Evolutionary conservation across 768 basidiomycete genomes (phyloP).

Genomic region (Russula dissimulans): DNA sequence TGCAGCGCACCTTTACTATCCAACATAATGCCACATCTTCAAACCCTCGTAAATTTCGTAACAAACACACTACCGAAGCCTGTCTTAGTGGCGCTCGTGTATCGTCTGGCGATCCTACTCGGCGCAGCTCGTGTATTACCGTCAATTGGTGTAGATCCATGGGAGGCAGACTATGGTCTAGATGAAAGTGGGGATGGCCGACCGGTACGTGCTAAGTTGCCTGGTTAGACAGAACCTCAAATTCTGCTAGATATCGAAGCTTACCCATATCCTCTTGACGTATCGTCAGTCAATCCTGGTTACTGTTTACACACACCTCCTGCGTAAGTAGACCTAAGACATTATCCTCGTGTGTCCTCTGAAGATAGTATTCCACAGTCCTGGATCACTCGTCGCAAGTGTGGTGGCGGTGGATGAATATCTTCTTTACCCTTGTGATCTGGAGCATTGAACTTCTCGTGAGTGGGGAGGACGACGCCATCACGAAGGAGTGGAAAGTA

Average conservation of each 20-base stretch:
- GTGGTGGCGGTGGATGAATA: constrained; percentile 91
- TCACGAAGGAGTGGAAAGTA: constrained; percentile 68
- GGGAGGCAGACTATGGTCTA: constrained; percentile 58
- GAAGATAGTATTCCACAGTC: constrained; percentile 34
- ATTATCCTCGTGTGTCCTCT: not conserved
- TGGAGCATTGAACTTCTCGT: constrained; percentile 80
- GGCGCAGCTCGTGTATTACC: constrained; percentile 76
- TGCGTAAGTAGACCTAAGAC: constrained; percentile 43
- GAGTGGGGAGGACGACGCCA: constrained; percentile 58
- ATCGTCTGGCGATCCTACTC: constrained; percentile 73
- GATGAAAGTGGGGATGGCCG: constrained; percentile 63
- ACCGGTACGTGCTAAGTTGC: constrained; percentile 41
- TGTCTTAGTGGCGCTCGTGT: constrained; percentile 67
- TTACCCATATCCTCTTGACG: constrained; percentile 66
- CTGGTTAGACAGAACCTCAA: constrained; percentile 4
- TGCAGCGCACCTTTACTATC: constrained; percentile 62
- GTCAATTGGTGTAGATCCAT: constrained; percentile 73
- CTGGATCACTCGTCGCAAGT: constrained; percentile 85
- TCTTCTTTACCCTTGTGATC: constrained; percentile 74
- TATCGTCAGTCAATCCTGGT: constrained; percentile 81
- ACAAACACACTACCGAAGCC: constrained; percentile 82
- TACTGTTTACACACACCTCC: constrained; percentile 78
- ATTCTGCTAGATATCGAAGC: constrained; percentile 53
- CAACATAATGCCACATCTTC: constrained; percentile 74
- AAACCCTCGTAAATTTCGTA: constrained; percentile 71